Evolutionary conservation across 345 rosid species (phyloP).

Genomic region (Cochlearia excelsa): DNA sequence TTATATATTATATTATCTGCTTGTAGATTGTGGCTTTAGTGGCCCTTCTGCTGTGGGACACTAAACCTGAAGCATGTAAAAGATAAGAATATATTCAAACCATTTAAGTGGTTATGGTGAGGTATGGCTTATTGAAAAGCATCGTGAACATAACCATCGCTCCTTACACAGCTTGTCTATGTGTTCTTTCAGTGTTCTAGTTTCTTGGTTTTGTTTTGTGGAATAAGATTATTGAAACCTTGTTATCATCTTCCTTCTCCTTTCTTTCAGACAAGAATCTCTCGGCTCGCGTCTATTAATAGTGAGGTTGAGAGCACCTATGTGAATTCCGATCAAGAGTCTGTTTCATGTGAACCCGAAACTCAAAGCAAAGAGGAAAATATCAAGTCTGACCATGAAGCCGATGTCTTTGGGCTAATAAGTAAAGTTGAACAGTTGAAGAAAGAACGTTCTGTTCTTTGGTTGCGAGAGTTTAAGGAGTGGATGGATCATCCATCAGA

Average conservation of each 20-base stretch:
- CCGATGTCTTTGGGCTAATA: slow-evolving; percentile 82
- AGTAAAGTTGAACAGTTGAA: slow-evolving; percentile 80
- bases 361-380: slow-evolving; percentile 66
- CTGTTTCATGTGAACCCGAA: slow-evolving; percentile 67
- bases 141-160: not conserved
- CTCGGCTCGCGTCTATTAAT: slow-evolving; percentile 79
- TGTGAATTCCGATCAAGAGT: slow-evolving; percentile 73
- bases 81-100: slow-evolving; percentile 6
- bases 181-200: slow-evolving; percentile 18
- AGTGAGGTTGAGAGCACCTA: slow-evolving; percentile 66
- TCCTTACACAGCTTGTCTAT: slow-evolving; percentile 17
- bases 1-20: slow-evolving; percentile 5
- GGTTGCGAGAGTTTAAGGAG: slow-evolving; percentile 90
- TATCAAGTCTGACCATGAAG: slow-evolving; percentile 66
- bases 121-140: slow-evolving; percentile 9
- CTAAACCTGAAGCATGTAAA: slow-evolving; percentile 14
- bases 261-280: slow-evolving; percentile 56
- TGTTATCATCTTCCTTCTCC: slow-evolving; percentile 7
- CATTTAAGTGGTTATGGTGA: slow-evolving; percentile 1
- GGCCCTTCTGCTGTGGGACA: slow-evolving; percentile 1
- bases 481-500: slow-evolving; percentile 85
- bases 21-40: slow-evolving; percentile 11
- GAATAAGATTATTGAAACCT: slow-evolving; percentile 5
- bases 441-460: slow-evolving; percentile 81
- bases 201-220: slow-evolving; percentile 21